Conservation (phyloP, 495 filamentous ascomycete genomes). For the Podospora conica region DNA sequence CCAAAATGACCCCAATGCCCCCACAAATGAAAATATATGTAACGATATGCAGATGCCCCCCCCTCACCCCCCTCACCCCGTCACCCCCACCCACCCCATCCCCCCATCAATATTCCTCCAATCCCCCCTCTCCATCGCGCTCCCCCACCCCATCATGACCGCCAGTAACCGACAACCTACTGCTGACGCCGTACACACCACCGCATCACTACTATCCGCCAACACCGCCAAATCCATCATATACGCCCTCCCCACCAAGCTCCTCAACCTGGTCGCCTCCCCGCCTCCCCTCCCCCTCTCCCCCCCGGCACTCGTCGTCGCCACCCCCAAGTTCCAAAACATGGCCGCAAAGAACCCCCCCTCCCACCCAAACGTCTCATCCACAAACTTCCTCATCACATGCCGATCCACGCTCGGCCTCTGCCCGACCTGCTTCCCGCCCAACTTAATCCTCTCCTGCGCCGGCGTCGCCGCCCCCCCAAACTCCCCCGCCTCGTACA, state of each 20-base stretch:
- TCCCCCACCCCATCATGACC: constrained; percentile 77
- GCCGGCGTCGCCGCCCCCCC: constrained; percentile 42
- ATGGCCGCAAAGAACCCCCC: constrained; percentile 65
- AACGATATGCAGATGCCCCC: neutral
- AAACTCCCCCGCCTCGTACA: constrained; percentile 55
- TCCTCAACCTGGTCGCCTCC: constrained; percentile 51
- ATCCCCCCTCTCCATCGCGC: constrained; percentile 44
- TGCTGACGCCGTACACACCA: constrained; percentile 62
- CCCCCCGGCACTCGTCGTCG: constrained; percentile 22
- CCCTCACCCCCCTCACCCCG: neutral
- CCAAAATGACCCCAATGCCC: neutral
- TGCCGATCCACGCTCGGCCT: constrained; percentile 25
- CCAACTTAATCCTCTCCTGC: constrained; percentile 60
- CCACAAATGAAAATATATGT: neutral
- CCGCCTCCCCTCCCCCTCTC: constrained; percentile 20
- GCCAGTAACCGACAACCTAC: constrained; percentile 62
- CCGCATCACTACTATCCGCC: constrained; percentile 50
- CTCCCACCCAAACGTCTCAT: constrained; percentile 66
- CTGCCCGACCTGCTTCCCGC: constrained; percentile 47
- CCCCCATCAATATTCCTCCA: constrained; percentile 74
- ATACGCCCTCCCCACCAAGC: constrained; percentile 64
- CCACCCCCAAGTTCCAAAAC: constrained; percentile 59
- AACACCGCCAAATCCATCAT: constrained; percentile 65
- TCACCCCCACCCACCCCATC: constrained; percentile 48
- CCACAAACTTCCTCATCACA: constrained; percentile 52